These are phyloP conservation scores for Solanum clarkiae DNA, from an alignment of 257 asterid genomes.

Conservation along the genomic window DNA sequence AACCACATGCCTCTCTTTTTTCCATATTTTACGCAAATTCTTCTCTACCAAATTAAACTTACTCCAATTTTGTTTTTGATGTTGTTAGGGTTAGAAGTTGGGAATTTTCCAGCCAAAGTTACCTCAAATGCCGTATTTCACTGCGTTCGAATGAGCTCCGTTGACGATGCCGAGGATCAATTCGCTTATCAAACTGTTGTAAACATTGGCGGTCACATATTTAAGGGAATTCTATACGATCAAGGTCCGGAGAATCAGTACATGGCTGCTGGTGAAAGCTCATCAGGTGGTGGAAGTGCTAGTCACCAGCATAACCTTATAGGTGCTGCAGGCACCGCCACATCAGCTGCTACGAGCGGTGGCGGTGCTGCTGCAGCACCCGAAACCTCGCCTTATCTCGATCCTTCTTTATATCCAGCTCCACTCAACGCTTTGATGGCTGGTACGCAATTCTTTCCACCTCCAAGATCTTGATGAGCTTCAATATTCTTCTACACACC, in stretches of 20 bases:
- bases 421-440: conserved; percentile 64
- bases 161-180: conserved; percentile 60
- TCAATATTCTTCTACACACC: neutral
- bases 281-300: conserved; percentile 74
- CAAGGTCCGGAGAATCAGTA: conserved; percentile 73
- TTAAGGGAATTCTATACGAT: conserved; percentile 82
- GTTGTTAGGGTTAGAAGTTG: conserved; percentile 66
- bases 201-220: conserved; percentile 78
- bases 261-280: conserved; percentile 51
- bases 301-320: conserved; percentile 50
- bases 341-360: conserved; percentile 16
- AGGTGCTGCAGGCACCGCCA: conserved; percentile 22
- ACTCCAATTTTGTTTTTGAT: neutral
- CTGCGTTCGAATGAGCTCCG: conserved; percentile 73
- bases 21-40: neutral
- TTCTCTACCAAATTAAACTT: neutral
- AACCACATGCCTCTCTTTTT: conserved; percentile 1
- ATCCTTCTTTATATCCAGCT: conserved; percentile 48
- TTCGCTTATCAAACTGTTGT: conserved; percentile 91
- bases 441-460: conserved; percentile 99
- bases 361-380: conserved; percentile 5
- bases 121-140: conserved; percentile 69
- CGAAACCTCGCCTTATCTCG: conserved; percentile 29
- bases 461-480: conserved; percentile 56
- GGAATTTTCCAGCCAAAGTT: conserved; percentile 72